Base-by-base conservation (phyloP, 345 rosid genomes). In the Hibiscus trionum region DNA sequence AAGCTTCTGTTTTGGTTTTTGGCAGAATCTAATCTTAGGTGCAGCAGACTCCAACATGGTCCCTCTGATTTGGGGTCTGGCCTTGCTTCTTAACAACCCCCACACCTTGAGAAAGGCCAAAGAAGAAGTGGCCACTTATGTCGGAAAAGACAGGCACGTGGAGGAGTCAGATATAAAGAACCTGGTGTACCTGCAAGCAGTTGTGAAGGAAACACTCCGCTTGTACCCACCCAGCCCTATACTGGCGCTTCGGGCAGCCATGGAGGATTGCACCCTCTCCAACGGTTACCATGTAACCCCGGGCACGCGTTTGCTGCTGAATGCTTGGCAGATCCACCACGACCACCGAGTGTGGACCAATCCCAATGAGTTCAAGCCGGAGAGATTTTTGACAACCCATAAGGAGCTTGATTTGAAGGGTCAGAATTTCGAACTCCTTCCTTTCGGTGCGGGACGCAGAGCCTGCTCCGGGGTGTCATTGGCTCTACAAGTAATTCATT, bases 401-500 rank as follows among this genome's bases (percentile, higher is more conserved):
- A 59, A 59, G 2, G n/a, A 59, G 0, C 2, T 59, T 2, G 84
- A 82, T 7, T 17, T 82, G 3, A 46, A 46, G 50, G 50, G 60
- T 16, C 44, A 39, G 44, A 39, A 39, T 39, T 39, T 39, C 44
- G 44, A 39, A 39, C 44, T 39, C 44, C 4, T 80, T 15, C 79
- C 87, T 0, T 86, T 84, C n/a, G 80, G 87, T 0, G 42, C 77
- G 0, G 86, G 87, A 33, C 75, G 87, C 42, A 72, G 77, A 49
- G 55, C 79, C 0, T 86, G 89, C n/a, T 76, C 85, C 0, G 85
- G 82, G 5, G 46, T 75, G 19, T 74, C 69, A 5, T 70, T 86
- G 0, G 87, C 75, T 2, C 73, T 39, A 6, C 44, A 39, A 39
- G 44, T 39, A 10, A 39, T 39, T 39, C 44, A 39, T 39, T 39